A percentile compares a stretch with the other conserved stretches of the same genome.
phyloP scores from a whole-genome alignment of 1,284 basidiomycete genomes.

The Papiliotrema terrestris region DNA sequence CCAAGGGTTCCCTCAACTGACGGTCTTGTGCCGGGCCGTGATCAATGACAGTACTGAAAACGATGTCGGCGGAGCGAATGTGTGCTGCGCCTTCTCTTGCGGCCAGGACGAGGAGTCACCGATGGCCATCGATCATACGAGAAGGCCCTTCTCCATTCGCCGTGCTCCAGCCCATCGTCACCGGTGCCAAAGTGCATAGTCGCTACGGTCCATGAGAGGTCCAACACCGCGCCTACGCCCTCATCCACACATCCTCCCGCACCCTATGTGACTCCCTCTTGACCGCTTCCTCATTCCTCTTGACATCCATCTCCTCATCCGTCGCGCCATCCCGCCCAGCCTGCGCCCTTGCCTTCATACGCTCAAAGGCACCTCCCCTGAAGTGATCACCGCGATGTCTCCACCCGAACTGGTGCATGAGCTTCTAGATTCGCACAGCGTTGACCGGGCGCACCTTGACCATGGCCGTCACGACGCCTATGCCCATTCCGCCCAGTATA shows the following conservation, averaged over 20 bases:
- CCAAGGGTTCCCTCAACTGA: too few relatives aligned
- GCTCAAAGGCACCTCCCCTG: constrained; percentile 31
- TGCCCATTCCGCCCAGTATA: constrained; percentile 36
- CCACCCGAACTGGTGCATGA: constrained; percentile 38
- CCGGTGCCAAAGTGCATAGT: too few relatives aligned
- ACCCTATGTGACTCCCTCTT: constrained; percentile 18
- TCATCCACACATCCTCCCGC: constrained; percentile 31
- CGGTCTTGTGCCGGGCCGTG: too few relatives aligned
- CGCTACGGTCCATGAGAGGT: background rate
- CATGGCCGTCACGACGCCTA: constrained; percentile 39
- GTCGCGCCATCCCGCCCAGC: constrained; percentile 32
- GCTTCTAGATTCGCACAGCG: background rate
- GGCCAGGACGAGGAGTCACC: too few relatives aligned
- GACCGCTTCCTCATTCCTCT: constrained; percentile 10
- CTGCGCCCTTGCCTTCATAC: constrained; percentile 28
- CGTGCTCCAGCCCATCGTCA: too few relatives aligned
- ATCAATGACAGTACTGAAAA: too few relatives aligned
- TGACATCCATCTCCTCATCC: constrained; percentile 38
- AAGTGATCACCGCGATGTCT: constrained; percentile 41
- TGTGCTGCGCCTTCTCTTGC: too few relatives aligned
- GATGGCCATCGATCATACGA: too few relatives aligned
- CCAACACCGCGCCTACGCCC: constrained; percentile 9
- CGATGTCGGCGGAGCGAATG: too few relatives aligned
- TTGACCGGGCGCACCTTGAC: constrained; percentile 31
- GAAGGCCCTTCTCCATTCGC: too few relatives aligned